Evolutionary conservation across 352 stramenopile genomes (phyloP).

Genomic region (Phytophthora ohioensis): DNA sequence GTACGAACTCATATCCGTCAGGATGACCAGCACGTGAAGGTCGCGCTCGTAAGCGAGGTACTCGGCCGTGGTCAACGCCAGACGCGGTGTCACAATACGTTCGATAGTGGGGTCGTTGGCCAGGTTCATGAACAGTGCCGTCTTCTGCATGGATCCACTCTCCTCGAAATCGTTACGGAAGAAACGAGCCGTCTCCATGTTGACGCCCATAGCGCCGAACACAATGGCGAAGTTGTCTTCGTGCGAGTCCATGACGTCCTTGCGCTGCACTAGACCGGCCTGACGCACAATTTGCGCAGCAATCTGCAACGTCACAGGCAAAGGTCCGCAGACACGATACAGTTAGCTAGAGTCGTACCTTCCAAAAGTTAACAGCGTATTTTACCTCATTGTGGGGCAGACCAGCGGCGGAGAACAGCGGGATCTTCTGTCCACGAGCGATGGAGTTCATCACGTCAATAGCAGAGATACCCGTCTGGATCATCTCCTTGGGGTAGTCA

Average conservation of each 20-base stretch:
- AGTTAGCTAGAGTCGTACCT: background rate
- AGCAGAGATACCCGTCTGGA: constrained; percentile 99
- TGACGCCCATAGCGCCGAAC: constrained; percentile 99
- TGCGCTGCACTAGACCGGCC: constrained; percentile 98
- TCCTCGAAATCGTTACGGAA: constrained; percentile 98
- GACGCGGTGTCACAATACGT: constrained; percentile 99
- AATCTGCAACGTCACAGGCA: constrained; percentile 61
- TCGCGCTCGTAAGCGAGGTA: constrained; percentile 99
- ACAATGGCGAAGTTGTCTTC: constrained; percentile 99
- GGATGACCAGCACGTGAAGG: constrained; percentile 99
- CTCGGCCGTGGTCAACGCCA: constrained; percentile 98
- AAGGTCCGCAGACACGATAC: constrained; percentile 4
- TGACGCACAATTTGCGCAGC: constrained; percentile 99
- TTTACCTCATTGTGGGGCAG: constrained; percentile 97
- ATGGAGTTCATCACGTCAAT: constrained; percentile 99
- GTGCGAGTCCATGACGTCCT: constrained; percentile 98
- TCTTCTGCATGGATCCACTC: constrained; percentile 98
- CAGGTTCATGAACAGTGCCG: constrained; percentile 99
- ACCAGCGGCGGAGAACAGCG: constrained; percentile 98
- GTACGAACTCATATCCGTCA: constrained; percentile 99
- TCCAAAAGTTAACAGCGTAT: background rate
- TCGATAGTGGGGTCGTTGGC: constrained; percentile 99
- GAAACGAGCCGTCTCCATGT: constrained; percentile 99
- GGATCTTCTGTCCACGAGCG: constrained; percentile 99
- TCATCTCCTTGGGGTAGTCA: constrained; percentile 99